Evolutionary conservation across 768 basidiomycete species (phyloP).

Genomic region (Hydnomerulius pinastri): DNA sequence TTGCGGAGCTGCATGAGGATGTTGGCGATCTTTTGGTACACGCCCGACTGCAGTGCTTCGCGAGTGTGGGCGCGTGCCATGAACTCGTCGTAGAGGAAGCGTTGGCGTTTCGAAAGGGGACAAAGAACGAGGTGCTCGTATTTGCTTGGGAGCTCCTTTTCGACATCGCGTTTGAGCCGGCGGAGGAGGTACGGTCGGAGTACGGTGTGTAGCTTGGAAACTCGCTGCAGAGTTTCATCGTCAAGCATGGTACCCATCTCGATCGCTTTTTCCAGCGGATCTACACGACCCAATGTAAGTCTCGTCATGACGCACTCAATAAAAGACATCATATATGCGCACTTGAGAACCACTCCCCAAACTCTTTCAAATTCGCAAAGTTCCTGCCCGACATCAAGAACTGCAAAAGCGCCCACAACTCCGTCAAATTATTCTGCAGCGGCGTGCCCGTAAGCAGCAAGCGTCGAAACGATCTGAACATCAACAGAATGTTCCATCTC

Average conservation of each 20-base stretch:
- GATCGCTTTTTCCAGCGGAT: conserved; percentile 92
- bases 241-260: conserved; percentile 78
- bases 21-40: conserved; percentile 89
- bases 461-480: conserved; percentile 85
- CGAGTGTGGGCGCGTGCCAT: conserved; percentile 87
- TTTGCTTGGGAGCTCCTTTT: conserved; percentile 93
- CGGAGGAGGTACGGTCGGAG: conserved; percentile 95
- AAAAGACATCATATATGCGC: conserved; percentile 33
- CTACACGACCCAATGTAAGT: conserved; percentile 41
- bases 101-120: conserved; percentile 86
- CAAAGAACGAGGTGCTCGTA: conserved; percentile 90
- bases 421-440: conserved; percentile 93
- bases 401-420: conserved; percentile 93
- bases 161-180: conserved; percentile 96
- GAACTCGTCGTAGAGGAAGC: conserved; percentile 96
- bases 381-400: conserved; percentile 89
- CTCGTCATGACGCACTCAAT: neutral
- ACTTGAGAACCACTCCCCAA: conserved; percentile 97
- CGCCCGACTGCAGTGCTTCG: conserved; percentile 79
- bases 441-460: conserved; percentile 95
- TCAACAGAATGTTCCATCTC: conserved; percentile 88
- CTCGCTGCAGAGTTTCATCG: conserved; percentile 81
- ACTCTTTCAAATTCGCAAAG: conserved; percentile 92
- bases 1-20: conserved; percentile 98
- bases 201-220: conserved; percentile 88